Conservation (phyloP, 345 rosid genomes). For the Atalantia buxifolia region DNA sequence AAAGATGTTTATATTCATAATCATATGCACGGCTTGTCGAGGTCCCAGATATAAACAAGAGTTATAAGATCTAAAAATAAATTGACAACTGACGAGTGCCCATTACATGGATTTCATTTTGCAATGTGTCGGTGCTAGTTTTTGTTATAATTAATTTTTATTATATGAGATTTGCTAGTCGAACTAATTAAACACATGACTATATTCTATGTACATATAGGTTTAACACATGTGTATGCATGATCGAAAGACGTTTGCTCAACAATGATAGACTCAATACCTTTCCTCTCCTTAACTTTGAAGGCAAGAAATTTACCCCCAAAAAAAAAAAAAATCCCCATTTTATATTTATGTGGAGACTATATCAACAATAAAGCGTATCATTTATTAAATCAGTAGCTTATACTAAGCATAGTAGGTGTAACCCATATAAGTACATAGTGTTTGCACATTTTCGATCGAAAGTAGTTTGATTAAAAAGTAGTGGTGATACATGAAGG, state of each 20-base stretch:
- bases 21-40: neutral
- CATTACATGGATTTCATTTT: neutral
- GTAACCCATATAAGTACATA: no score
- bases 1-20: neutral
- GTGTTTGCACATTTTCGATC: no score
- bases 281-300: constrained; percentile 32
- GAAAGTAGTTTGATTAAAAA: no score
- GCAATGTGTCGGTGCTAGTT: constrained; percentile 5
- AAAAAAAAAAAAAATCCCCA: neutral
- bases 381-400: neutral
- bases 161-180: neutral
- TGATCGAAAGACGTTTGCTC: neutral
- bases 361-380: neutral
- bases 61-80: neutral
- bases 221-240: neutral
- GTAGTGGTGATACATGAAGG: neutral
- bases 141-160: neutral
- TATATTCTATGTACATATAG: neutral
- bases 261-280: constrained; percentile 12
- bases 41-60: neutral
- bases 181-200: neutral
- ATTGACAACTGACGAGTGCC: neutral
- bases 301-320: constrained; percentile 36
- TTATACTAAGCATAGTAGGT: no score
- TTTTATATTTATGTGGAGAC: neutral